A percentile compares a stretch with the other conserved stretches of the same genome.
Evolutionary conservation across 2,329 filamentous ascomycete species (phyloP).

Genomic region (Westerdykella sp.): DNA sequence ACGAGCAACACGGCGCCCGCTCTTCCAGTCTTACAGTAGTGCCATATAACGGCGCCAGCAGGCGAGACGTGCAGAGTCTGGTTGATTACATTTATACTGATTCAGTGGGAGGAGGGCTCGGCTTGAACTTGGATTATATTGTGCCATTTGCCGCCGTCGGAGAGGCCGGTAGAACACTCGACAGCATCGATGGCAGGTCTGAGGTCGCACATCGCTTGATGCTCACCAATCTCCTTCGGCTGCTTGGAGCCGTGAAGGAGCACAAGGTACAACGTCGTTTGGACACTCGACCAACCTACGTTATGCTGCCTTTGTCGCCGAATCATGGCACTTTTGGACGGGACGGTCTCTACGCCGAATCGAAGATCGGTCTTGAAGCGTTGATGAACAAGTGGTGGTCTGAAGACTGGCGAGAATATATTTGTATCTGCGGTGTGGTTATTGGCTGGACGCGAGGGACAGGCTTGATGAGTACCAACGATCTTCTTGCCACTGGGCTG

Average conservation of each 20-base stretch:
- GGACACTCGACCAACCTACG: constrained; percentile 33
- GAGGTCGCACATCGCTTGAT: constrained; percentile 98
- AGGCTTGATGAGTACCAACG: constrained; percentile 40
- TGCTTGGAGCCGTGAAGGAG: constrained; percentile 59
- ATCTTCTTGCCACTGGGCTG: constrained; percentile 36
- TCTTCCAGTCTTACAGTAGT: constrained; percentile 34
- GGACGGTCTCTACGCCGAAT: constrained; percentile 43
- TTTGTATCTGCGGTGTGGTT: constrained; percentile 38
- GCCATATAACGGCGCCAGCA: constrained; percentile 40
- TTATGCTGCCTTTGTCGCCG: constrained; percentile 41
- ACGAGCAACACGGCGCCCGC: constrained; percentile 25
- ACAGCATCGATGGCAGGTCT: constrained; percentile 30
- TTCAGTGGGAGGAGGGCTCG: background rate
- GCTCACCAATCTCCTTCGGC: constrained; percentile 91
- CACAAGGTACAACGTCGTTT: constrained; percentile 25
- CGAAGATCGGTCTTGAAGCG: constrained; percentile 38
- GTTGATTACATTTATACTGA: constrained; percentile 39
- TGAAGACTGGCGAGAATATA: constrained; percentile 36
- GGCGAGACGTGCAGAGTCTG: constrained; percentile 35
- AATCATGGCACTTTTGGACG: constrained; percentile 42
- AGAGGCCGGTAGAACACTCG: constrained; percentile 21
- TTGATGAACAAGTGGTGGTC: constrained; percentile 33
- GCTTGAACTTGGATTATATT: constrained; percentile 30
- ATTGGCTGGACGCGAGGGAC: constrained; percentile 46
- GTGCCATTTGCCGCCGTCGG: constrained; percentile 42